phyloP scores from a whole-genome alignment of 1,284 basidiomycete genomes.

The Rhodotorula glutinis region DNA sequence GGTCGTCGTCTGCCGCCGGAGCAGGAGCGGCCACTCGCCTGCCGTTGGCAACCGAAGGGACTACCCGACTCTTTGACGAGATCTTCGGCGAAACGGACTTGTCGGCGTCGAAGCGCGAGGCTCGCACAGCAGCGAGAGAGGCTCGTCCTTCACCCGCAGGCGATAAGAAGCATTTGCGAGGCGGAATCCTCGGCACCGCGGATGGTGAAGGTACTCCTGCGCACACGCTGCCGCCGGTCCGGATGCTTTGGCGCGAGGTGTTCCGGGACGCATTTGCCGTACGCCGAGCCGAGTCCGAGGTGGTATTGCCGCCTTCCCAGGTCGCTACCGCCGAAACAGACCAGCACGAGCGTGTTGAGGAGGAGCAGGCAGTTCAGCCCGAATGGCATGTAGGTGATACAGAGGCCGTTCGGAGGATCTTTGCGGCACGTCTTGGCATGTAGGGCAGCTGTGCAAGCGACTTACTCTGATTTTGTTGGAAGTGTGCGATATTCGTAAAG shows the following conservation, averaged over 20 bases:
- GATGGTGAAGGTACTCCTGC: constrained; percentile 22
- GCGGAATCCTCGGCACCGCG: neutral
- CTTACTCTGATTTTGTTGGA: too few relatives aligned
- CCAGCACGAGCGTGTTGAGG: neutral
- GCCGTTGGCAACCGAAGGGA: constrained; percentile 10
- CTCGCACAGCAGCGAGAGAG: neutral
- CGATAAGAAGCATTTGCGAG: neutral
- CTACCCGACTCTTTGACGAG: constrained; percentile 40
- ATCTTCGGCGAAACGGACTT: constrained; percentile 34
- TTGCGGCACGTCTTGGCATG: neutral
- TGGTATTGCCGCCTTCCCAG: neutral
- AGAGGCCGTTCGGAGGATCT: neutral
- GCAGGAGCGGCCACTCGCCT: constrained; percentile 20
- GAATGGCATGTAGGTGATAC: neutral
- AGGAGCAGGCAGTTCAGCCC: neutral
- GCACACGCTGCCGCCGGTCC: constrained; percentile 31
- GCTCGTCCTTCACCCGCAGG: too few relatives aligned
- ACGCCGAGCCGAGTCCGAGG: neutral
- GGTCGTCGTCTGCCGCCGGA: neutral
- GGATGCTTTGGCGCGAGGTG: constrained; percentile 31
- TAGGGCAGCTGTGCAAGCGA: neutral
- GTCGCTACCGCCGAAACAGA: neutral
- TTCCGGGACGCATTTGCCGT: neutral
- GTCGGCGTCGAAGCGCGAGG: neutral
- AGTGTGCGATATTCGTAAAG: too few relatives aligned